Evolutionary conservation across 257 asterid species (phyloP), one percentile per base, ranked within the genome.

Genomic region (Salvia hispanica): DNA sequence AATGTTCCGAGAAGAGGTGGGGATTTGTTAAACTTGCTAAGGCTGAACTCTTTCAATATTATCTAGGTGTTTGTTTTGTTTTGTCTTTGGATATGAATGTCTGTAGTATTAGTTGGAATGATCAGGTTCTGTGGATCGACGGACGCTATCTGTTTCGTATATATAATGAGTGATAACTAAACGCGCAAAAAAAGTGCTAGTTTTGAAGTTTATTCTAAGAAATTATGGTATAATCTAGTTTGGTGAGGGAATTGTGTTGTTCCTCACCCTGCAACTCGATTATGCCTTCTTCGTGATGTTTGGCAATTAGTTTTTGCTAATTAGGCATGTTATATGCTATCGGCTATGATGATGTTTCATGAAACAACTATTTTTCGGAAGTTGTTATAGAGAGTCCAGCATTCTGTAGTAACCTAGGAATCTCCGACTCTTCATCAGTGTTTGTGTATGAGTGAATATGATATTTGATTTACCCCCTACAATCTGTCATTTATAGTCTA

Each of bases 1-100:
- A 50, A 70, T 93, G 78, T 85, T 86, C 50, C 70, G 74, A 64
- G 86, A 85, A 82, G 88, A 86, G 96, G 96, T 88, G 71, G 34
- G 78, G 50, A 64, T 66, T 67, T 33, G 31, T 18, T 39, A 43
- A 62, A 7, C 3, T 47, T 75, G 21, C 37, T 13, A 44, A 11
- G 64, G 25, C 58, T 55, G 31, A 7, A n/a, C 25, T 16, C 57
- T 51, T 53, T 9, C 58, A 21, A 2, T 21, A 14, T 28, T 10
- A 44, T 16, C 31, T 74, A 31, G 2, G 9, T 28, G 54, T 28
- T 62, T 28, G 18, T 53, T 48, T 58, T 73, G 25, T 57, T n/a
- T n/a, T n/a, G n/a, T n/a, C 44, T 57, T 40, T 28, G 48, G 58
- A 73, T 57, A 60, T 58, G 67, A 14, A 33, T 46, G n/a, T 62